These are phyloP conservation scores for Aegilops umbellulata DNA, from an alignment of 176 grass and related monocot genomes.

Conservation along the genomic window DNA sequence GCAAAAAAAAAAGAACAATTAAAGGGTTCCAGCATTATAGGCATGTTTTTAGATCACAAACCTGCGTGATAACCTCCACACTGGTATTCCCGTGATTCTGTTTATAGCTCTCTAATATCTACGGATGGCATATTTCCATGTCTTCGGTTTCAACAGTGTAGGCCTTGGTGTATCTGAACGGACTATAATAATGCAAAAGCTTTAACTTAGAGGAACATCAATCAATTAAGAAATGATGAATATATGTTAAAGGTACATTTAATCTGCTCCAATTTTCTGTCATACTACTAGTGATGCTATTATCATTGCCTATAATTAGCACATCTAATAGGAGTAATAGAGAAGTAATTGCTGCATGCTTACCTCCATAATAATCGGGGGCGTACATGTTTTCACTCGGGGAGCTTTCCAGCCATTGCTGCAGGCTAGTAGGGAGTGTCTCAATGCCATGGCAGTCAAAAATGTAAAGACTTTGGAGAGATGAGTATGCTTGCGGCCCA, in stretches of 20 bases:
- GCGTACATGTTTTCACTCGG: fast-evolving
- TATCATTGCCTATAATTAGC: neutral
- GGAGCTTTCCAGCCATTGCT: too few relatives aligned
- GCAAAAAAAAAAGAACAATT: too few relatives aligned
- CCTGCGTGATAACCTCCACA: neutral
- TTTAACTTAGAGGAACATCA: neutral
- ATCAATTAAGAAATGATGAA: neutral
- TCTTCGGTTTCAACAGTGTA: neutral
- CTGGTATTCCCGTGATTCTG: neutral
- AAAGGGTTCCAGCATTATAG: too few relatives aligned
- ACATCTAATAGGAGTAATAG: neutral
- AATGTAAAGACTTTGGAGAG: fast-evolving
- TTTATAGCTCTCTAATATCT: neutral
- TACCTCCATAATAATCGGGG: too few relatives aligned
- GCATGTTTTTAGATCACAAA: neutral
- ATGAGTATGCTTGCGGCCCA: too few relatives aligned
- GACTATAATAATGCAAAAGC: neutral
- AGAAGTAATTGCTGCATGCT: too few relatives aligned
- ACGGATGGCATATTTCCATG: neutral
- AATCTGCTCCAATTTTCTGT: fast-evolving
- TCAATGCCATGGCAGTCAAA: fast-evolving
- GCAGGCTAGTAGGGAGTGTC: too few relatives aligned
- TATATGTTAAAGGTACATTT: neutral
- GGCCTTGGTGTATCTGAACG: neutral
- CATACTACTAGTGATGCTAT: neutral